phyloP scores from a whole-genome alignment of 768 basidiomycete species.

The Termitomyces sp. region DNA sequence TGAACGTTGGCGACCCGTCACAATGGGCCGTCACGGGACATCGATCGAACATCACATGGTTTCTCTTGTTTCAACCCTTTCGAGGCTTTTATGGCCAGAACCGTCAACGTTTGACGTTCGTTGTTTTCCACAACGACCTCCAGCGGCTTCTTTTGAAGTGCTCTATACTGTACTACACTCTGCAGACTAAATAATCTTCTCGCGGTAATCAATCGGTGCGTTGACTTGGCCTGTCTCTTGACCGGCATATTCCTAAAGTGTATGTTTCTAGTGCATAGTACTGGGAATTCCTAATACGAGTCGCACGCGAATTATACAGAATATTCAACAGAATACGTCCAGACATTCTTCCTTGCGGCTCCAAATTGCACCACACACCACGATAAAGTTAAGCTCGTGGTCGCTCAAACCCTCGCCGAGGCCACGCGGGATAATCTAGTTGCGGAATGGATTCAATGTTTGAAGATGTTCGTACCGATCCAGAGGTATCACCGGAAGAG shows the following conservation, averaged over 20 bases:
- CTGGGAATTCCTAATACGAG: neutral
- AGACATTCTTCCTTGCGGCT: neutral
- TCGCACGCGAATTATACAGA: neutral
- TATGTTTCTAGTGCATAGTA: neutral
- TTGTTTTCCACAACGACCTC: constrained; percentile 1
- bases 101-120: neutral
- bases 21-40: neutral
- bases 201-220: constrained; percentile 3
- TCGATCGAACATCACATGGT: constrained; percentile 9
- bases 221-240: neutral
- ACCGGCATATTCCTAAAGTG: neutral
- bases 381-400: neutral
- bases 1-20: neutral
- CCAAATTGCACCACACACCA: neutral
- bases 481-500: constrained; percentile 14
- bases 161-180: neutral
- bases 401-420: constrained; percentile 2
- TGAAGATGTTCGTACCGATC: neutral
- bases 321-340: neutral
- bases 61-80: neutral
- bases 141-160: neutral
- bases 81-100: neutral
- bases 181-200: neutral
- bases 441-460: constrained; percentile 1
- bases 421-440: constrained; percentile 3